Evolutionary conservation across 2,329 filamentous ascomycete genomes (phyloP).

Genomic region (Aspergillus tanneri): DNA sequence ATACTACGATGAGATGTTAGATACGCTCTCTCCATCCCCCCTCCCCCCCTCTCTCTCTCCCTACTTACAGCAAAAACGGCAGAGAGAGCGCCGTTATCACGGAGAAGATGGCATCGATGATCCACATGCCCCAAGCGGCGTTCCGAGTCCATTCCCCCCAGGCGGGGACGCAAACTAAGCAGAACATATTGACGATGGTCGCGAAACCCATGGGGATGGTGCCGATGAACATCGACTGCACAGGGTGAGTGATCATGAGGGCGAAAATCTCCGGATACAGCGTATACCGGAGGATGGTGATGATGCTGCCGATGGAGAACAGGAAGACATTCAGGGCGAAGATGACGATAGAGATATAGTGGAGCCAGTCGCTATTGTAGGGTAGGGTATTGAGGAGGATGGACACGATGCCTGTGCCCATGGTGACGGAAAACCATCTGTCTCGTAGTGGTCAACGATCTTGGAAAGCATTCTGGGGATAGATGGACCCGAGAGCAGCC

Average conservation of each 20-base stretch:
- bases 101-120: constrained; percentile 56
- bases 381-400: constrained; percentile 39
- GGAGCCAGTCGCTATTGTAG: constrained; percentile 41
- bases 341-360: constrained; percentile 39
- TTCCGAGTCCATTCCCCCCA: constrained; percentile 61
- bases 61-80: constrained; percentile 58
- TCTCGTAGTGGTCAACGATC: not conserved
- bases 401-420: constrained; percentile 46
- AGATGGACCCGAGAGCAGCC: too few species aligned
- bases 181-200: constrained; percentile 66
- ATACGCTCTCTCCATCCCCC: too few species aligned
- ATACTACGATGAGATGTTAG: constrained; percentile 21
- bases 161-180: constrained; percentile 58
- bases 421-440: constrained; percentile 45
- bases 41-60: too few species aligned
- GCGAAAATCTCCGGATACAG: constrained; percentile 66
- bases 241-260: constrained; percentile 65
- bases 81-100: constrained; percentile 55
- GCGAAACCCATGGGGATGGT: constrained; percentile 68
- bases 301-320: constrained; percentile 37
- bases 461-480: not conserved
- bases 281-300: constrained; percentile 61
- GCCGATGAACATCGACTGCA: constrained; percentile 67
- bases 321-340: constrained; percentile 40
- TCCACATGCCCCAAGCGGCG: constrained; percentile 60